These are phyloP conservation scores for Myxozyma udenii DNA, from an alignment of 805 yeast genomes.

Conservation along the genomic window DNA sequence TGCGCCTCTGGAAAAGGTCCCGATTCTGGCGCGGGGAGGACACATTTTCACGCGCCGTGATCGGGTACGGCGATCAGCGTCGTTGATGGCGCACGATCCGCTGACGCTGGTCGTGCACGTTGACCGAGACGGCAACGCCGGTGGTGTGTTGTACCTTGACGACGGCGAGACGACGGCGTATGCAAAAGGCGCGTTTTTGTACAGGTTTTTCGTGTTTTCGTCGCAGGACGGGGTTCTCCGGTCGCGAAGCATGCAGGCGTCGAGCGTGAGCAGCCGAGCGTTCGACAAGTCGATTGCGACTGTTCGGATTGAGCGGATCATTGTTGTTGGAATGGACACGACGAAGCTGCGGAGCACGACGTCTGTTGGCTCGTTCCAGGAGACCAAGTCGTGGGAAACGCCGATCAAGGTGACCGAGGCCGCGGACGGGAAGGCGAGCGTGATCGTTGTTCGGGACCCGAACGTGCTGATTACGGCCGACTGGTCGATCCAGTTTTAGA, in stretches of 20 bases:
- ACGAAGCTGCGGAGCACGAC: slow-evolving; percentile 14
- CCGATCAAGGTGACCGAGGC: slow-evolving; percentile 31
- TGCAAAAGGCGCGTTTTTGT: slow-evolving; percentile 49
- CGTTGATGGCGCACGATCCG: slow-evolving; percentile 74
- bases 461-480: slow-evolving; percentile 44
- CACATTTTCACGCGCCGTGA: slow-evolving; percentile 63
- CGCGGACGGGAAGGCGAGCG: slow-evolving; percentile 28
- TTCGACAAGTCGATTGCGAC: slow-evolving; percentile 36
- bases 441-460: slow-evolving; percentile 50
- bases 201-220: slow-evolving; percentile 41
- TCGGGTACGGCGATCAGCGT: slow-evolving; percentile 75
- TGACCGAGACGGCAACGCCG: slow-evolving; percentile 47
- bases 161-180: slow-evolving; percentile 76
- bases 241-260: slow-evolving; percentile 31
- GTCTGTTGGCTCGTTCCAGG: slow-evolving; percentile 41
- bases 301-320: slow-evolving; percentile 54
- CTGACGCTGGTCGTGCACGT: slow-evolving; percentile 69
- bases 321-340: slow-evolving; percentile 45
- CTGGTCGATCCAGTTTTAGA: slow-evolving; percentile 48
- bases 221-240: slow-evolving; percentile 38
- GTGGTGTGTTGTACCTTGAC: slow-evolving; percentile 67
- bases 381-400: slow-evolving; percentile 42
- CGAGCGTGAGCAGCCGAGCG: slow-evolving; percentile 8
- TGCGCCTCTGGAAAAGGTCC: slow-evolving; percentile 59
- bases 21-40: slow-evolving; percentile 77